Evolutionary conservation across 208 protist species (phyloP), one percentile per base, ranked within the genome.

Genomic region (Acanthamoeba triangularis): DNA sequence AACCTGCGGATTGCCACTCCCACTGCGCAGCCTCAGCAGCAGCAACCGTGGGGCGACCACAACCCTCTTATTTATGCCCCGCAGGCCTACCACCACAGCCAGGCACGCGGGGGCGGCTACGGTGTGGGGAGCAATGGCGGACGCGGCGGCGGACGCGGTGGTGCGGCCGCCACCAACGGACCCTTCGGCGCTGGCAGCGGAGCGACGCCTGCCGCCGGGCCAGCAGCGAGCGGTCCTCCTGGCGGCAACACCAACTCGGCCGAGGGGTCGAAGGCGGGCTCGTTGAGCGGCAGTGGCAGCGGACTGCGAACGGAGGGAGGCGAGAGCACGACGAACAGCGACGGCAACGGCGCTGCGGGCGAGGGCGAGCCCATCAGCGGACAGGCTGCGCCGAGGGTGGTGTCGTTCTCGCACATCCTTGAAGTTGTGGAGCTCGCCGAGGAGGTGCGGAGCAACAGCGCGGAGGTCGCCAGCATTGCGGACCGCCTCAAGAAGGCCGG

Each of bases 21-120:
- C 56, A 25, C 25, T 28, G 20, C 67, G 33, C 67, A 76, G 67
- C 67, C 14, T 14, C 67, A 76, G 33, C 67, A 76, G 67, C 56
- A 61, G 56, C 56, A 61, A 25, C 67, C n/a, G 67, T 76, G 67
- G 67, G 67, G 67, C 25, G 67, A 76, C 67, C 67, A 76, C 67
- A 61, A 13, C 56, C n/a, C 67, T 23, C n/a, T 76, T 76, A 76
- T 76, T 76, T 76, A 76, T 76, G 13, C 28, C 8, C 56, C 11
- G 56, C 56, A 61, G 56, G 18, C 11, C 18, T 61, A 61, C 56
- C 56, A 61, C 56, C 56, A 61, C 18, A 14, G 20, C 56, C 56
- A 61, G 5, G 41, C 41, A 44, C 56, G 20, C 2, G 18, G 56
- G 2, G 56, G 56, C 56, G 56, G 56, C 56, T 61, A 61, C 56